phyloP scores from a whole-genome alignment of 495 filamentous ascomycete genomes.

The Penicillium paradoxum region DNA sequence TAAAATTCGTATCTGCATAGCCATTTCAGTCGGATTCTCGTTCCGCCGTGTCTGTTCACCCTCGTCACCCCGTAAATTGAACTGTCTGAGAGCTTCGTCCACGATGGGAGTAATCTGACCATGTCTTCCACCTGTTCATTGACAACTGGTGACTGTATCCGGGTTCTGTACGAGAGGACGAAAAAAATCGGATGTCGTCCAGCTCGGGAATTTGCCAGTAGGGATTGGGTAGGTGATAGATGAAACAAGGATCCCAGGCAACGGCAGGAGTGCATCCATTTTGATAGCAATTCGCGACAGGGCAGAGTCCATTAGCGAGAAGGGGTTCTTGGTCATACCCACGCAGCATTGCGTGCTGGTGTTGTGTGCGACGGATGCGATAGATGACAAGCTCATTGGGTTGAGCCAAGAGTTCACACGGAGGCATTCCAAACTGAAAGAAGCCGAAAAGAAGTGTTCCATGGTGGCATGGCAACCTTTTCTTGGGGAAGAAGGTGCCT shows the following conservation, averaged over 20 bases:
- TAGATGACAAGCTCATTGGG: background rate
- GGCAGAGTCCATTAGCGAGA: background rate
- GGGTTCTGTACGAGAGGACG: background rate
- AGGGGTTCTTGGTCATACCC: background rate
- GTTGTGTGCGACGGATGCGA: background rate
- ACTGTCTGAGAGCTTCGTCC: background rate
- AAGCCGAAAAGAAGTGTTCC: background rate
- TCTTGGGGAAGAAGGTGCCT: background rate
- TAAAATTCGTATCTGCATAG: background rate
- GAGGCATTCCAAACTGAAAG: background rate
- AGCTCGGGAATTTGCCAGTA: background rate
- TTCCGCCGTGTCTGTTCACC: background rate
- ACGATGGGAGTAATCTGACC: background rate
- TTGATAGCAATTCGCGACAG: background rate
- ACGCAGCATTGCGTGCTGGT: background rate
- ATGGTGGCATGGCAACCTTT: background rate
- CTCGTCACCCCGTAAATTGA: background rate
- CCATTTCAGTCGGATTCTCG: background rate
- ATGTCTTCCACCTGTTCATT: background rate
- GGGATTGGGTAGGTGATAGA: background rate
- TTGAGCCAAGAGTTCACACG: constrained; percentile 1
- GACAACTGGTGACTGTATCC: background rate
- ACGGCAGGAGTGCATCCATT: background rate
- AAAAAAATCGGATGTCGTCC: background rate
- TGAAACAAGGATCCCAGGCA: background rate